Evolutionary conservation across 2,329 filamentous ascomycete genomes (phyloP).

Genomic region (Monosporascus cannonballus): DNA sequence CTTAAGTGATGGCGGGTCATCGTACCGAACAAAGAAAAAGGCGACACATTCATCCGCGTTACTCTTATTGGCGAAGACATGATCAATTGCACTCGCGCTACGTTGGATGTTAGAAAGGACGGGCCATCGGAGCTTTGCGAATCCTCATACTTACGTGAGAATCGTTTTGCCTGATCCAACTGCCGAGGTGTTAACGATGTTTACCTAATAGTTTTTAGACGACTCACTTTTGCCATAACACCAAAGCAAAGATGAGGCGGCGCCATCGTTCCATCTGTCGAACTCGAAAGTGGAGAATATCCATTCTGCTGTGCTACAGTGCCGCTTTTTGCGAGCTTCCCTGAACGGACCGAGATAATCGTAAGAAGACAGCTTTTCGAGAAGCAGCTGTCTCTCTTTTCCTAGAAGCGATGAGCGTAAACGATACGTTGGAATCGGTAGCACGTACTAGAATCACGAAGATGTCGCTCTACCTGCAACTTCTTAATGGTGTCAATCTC

Average conservation of each 20-base stretch:
- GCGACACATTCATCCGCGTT: constrained; percentile 6
- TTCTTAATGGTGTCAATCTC: too few species aligned
- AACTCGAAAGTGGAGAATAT: background rate
- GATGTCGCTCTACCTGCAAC: too few species aligned
- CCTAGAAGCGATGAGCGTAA: background rate
- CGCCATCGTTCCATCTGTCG: constrained; percentile 15
- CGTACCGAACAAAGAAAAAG: constrained; percentile 21
- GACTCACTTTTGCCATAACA: constrained; percentile 26
- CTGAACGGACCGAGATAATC: constrained; percentile 18
- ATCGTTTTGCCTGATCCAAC: constrained; percentile 26
- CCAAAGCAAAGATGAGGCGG: constrained; percentile 16
- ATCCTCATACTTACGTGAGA: constrained; percentile 3
- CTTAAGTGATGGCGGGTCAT: constrained; percentile 13
- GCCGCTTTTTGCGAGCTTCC: constrained; percentile 21
- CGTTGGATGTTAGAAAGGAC: background rate
- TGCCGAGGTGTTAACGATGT: constrained; percentile 1
- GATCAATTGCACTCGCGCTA: constrained; percentile 14
- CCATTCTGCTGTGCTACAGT: constrained; percentile 16
- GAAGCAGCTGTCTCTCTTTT: constrained; percentile 14
- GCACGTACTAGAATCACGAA: too few species aligned
- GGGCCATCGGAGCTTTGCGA: too few species aligned
- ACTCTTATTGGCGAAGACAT: constrained; percentile 7
- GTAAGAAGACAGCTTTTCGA: constrained; percentile 22
- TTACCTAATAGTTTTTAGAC: background rate
- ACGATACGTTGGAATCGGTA: too few species aligned